These are phyloP conservation scores for Beauveria sp. DNA, from an alignment of 2,329 filamentous ascomycete species.

Conservation along the genomic window DNA sequence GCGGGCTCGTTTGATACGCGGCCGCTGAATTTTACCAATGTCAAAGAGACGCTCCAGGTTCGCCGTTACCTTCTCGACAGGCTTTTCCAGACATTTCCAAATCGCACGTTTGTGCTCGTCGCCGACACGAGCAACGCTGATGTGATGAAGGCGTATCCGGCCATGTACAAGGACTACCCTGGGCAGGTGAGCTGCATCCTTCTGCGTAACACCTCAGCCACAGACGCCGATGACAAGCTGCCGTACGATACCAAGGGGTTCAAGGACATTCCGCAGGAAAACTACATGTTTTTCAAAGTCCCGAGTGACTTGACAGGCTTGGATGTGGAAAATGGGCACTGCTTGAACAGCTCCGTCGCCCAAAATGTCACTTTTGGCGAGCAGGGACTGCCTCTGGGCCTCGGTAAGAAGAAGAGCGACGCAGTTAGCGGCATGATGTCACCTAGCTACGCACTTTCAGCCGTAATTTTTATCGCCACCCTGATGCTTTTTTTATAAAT, in stretches of 20 bases:
- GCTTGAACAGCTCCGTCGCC: conserved; percentile 49
- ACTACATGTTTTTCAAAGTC: conserved; percentile 74
- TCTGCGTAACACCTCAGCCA: conserved; percentile 64
- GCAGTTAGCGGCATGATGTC: background rate
- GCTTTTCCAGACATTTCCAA: conserved; percentile 66
- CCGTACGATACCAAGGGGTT: conserved; percentile 29
- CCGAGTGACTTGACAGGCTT: conserved; percentile 60
- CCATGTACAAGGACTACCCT: conserved; percentile 57
- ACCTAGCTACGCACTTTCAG: background rate
- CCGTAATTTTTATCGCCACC: background rate
- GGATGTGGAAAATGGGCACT: conserved; percentile 52
- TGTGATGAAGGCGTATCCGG: conserved; percentile 59
- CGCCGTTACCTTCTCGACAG: conserved; percentile 62
- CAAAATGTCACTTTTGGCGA: conserved; percentile 67
- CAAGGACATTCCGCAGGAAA: conserved; percentile 48
- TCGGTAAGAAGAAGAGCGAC: conserved; percentile 21
- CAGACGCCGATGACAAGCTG: conserved; percentile 59
- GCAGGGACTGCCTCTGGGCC: conserved; percentile 49
- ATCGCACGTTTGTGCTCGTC: conserved; percentile 67
- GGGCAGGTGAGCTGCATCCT: conserved; percentile 71
- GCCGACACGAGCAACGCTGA: conserved; percentile 72
- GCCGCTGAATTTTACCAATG: conserved; percentile 51
- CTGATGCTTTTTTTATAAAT: conserved; percentile 1
- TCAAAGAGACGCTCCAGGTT: conserved; percentile 49
- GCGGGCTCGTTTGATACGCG: conserved; percentile 70